These are phyloP conservation scores for Monosporascus sp. DNA, from an alignment of 2,329 filamentous ascomycete genomes.

Conservation along the genomic window DNA sequence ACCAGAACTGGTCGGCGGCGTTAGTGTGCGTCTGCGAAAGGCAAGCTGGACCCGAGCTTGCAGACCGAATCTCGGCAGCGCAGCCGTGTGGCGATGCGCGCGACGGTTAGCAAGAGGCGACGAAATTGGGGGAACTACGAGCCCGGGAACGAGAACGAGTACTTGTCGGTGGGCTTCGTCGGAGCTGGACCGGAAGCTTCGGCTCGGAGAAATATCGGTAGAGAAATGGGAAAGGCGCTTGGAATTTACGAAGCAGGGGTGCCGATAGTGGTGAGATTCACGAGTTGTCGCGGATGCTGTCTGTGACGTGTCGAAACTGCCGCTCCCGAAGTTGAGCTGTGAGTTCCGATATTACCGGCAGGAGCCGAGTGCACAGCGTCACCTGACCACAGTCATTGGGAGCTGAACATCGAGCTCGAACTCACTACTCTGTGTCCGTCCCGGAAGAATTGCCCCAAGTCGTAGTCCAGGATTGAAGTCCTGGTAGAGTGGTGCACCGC, in stretches of 20 bases:
- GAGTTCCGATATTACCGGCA: neutral
- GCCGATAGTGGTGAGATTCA: neutral
- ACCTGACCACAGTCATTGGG: neutral
- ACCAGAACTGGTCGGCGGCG: neutral
- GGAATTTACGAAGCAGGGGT: neutral
- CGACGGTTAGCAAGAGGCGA: constrained; percentile 43
- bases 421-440: neutral
- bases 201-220: neutral
- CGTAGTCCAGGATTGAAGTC: neutral
- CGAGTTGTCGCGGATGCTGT: neutral
- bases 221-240: neutral
- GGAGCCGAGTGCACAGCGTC: neutral
- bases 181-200: neutral
- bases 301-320: neutral
- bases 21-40: constrained; percentile 33
- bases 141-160: constrained; percentile 32
- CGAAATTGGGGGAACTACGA: constrained; percentile 41
- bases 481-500: neutral
- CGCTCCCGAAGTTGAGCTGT: neutral
- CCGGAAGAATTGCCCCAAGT: neutral
- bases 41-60: constrained; percentile 40
- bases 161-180: constrained; percentile 4
- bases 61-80: constrained; percentile 38
- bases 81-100: constrained; percentile 43
- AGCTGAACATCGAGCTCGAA: neutral